Evolutionary conservation across 176 grass and related monocot genomes (phyloP), one percentile per base, ranked within the genome.

Genomic region (Avena sativa): DNA sequence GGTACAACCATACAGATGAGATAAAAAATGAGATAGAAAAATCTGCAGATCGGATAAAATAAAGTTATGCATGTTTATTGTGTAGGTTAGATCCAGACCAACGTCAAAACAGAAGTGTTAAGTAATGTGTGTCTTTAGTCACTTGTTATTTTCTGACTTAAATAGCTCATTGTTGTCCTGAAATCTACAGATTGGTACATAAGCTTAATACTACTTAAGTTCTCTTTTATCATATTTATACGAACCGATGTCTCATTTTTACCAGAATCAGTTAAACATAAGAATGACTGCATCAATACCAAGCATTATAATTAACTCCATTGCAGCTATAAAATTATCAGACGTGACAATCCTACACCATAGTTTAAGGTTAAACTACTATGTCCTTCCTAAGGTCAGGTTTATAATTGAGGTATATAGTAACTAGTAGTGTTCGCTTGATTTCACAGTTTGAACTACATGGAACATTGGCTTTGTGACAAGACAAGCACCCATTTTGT

Each of bases 401-500:
- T 43, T 43, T 43, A 43, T 43, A 43, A 43, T 43, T 7, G 2
- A 74, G 28, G 60, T 32, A 56, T 78, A 50, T 47, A 44, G 6
- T 26, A 13, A 21, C 32, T 62, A 63, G 13, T 40, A 17, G 40
- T 52, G 28, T 14, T 56, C 38, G 16, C 4, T 34, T 32, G 51
- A 51, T 74, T 78, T 60, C 46, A 26, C 1, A 49, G 47, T 28
- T 63, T 75, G 10, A 81, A 66, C 30, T 65, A 38, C 44, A 47
- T 28, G 49, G 2, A 44, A 17, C 19, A 53, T 17, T 63, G 28
- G 9, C 13, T 81, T 81, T 74, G 19, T 52, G 23, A 28, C 34
- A 68, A 71, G 21, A 15, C 15, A 86, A 86, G 21, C 12, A 80
- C 21, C 64, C 21, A 23, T 43, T 50, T 34, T 80, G 53, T 14